Conservation (phyloP, 176 grass and related monocot species). For the Zoysia pacifica region DNA sequence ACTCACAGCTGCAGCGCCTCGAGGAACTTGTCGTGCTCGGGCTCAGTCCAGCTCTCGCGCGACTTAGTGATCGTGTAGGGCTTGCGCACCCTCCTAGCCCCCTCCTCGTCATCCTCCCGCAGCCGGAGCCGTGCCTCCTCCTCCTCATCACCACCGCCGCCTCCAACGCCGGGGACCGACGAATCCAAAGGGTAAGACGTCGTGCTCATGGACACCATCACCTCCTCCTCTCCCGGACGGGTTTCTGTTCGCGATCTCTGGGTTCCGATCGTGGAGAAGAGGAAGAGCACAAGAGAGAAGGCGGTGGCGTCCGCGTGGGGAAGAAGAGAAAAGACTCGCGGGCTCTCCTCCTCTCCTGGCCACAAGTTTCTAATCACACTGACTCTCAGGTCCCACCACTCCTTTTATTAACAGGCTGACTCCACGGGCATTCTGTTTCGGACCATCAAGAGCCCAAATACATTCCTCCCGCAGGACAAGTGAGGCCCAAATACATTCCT, state of each 20-base stretch:
- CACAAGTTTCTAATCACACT: conserved; percentile 32
- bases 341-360: neutral
- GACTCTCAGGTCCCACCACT: neutral
- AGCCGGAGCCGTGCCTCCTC: neutral
- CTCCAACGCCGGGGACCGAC: neutral
- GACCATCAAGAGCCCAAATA: neutral
- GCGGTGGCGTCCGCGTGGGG: neutral
- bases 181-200: conserved; percentile 18
- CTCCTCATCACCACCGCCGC: neutral
- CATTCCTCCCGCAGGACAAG: too few relatives aligned
- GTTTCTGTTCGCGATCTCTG: neutral
- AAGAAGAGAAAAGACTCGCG: neutral
- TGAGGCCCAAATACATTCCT: neutral
- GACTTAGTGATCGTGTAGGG: conserved; percentile 53
- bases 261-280: neutral
- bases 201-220: conserved; percentile 18
- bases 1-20: conserved; percentile 51
- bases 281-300: neutral
- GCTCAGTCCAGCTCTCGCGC: conserved; percentile 56
- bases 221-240: neutral
- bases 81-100: conserved; percentile 32
- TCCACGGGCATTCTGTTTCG: neutral
- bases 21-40: conserved; percentile 62
- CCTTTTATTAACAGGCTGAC: neutral
- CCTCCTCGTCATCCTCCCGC: neutral